Evolutionary conservation across 495 filamentous ascomycete species (phyloP).

Genomic region (Acidomyces sp.): DNA sequence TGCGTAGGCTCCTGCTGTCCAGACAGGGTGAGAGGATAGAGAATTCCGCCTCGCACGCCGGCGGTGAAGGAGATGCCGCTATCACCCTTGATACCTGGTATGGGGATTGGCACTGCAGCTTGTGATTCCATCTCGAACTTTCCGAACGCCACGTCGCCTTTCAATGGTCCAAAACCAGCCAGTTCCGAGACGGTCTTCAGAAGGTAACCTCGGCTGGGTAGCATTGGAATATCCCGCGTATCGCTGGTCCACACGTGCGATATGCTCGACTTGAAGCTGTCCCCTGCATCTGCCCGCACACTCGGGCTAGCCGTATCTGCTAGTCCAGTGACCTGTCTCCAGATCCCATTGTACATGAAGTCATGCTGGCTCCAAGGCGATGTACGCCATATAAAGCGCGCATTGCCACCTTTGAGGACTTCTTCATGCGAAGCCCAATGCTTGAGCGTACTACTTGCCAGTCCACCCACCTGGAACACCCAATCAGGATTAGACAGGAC

Average conservation of each 20-base stretch:
- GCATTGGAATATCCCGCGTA: conserved; percentile 60
- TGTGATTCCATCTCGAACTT: conserved; percentile 78
- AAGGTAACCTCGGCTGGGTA: conserved; percentile 72
- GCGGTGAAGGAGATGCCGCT: conserved; percentile 63
- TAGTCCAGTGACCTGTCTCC: conserved; percentile 79
- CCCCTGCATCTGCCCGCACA: conserved; percentile 73
- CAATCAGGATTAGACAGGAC: conserved; percentile 70
- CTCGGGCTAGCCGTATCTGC: conserved; percentile 60
- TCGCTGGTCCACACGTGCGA: conserved; percentile 71
- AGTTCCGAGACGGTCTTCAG: conserved; percentile 64
- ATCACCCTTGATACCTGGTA: conserved; percentile 51
- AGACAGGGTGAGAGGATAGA: conserved; percentile 47
- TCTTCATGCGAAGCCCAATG: conserved; percentile 90
- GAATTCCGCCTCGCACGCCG: conserved; percentile 48
- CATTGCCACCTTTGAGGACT: conserved; percentile 62
- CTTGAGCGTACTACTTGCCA: conserved; percentile 71
- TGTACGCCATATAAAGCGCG: conserved; percentile 60
- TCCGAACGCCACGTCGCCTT: conserved; percentile 80
- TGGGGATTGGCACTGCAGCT: conserved; percentile 53
- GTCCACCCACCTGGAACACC: conserved; percentile 56
- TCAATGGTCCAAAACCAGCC: conserved; percentile 71
- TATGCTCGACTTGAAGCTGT: conserved; percentile 77
- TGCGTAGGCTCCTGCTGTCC: conserved; percentile 40
- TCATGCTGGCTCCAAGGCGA: conserved; percentile 53
- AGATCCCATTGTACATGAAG: conserved; percentile 62